Evolutionary conservation across 2,329 filamentous ascomycete species (phyloP).

Genomic region (Claviceps arundinis): DNA sequence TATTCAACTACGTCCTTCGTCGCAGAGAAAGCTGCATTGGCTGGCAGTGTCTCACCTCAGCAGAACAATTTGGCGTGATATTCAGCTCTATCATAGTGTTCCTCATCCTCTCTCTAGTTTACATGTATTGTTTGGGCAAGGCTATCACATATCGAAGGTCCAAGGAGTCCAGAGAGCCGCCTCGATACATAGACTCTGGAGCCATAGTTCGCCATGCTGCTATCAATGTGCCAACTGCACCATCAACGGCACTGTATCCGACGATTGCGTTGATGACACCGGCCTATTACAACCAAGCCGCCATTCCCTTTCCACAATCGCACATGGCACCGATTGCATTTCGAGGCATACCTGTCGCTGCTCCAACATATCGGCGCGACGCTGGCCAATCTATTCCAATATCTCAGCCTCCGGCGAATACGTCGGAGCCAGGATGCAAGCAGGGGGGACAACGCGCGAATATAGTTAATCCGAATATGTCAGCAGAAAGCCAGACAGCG

Average conservation of each 20-base stretch:
- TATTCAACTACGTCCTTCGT: background rate
- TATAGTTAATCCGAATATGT: background rate
- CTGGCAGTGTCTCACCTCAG: slow-evolving; percentile 26
- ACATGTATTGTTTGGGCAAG: slow-evolving; percentile 23
- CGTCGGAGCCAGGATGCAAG: background rate
- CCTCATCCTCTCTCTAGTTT: slow-evolving; percentile 16
- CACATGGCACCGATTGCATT: background rate
- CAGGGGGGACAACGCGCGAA: background rate
- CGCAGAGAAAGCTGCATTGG: slow-evolving; percentile 14
- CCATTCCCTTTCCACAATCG: background rate
- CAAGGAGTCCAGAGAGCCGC: background rate
- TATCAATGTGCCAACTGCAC: background rate
- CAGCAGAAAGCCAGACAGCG: slow-evolving; percentile 4
- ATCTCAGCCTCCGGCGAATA: background rate
- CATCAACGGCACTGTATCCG: background rate
- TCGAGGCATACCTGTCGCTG: background rate
- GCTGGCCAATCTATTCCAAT: background rate
- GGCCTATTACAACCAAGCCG: background rate
- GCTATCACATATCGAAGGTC: slow-evolving; percentile 4
- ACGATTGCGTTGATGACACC: background rate
- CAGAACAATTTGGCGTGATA: slow-evolving; percentile 26
- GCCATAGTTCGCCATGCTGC: background rate
- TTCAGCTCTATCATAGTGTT: slow-evolving; percentile 20
- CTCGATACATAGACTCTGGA: background rate
- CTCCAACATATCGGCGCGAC: background rate